These are phyloP conservation scores for Macrocybe gigantea DNA, from an alignment of 768 basidiomycete species.

Conservation along the genomic window DNA sequence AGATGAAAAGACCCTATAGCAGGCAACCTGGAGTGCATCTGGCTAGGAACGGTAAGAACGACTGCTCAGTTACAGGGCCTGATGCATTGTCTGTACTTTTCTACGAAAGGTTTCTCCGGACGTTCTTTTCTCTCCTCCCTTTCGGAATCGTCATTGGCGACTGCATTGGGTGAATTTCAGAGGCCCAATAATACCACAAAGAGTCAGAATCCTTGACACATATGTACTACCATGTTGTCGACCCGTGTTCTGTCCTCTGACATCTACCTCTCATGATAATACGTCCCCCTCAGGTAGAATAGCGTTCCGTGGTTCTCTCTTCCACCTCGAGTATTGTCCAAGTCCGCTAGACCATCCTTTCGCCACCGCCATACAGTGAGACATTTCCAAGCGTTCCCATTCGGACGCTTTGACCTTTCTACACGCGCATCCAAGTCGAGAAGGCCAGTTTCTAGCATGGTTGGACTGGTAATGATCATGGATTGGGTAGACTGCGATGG, in stretches of 20 bases:
- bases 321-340: constrained; percentile 28
- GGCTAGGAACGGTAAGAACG: too few relatives aligned
- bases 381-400: constrained; percentile 53
- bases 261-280: constrained; percentile 25
- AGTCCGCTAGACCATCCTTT: constrained; percentile 17
- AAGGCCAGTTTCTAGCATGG: constrained; percentile 45
- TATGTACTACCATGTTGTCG: neutral
- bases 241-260: neutral
- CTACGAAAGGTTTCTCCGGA: too few relatives aligned
- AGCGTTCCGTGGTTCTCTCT: constrained; percentile 42
- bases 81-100: too few relatives aligned
- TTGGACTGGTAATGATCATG: constrained; percentile 35
- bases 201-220: neutral
- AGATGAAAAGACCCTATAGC: too few relatives aligned
- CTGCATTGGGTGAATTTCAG: neutral
- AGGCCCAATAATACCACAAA: constrained; percentile 4
- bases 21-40: too few relatives aligned
- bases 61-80: too few relatives aligned
- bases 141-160: neutral
- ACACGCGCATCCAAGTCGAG: constrained; percentile 48
- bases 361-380: constrained; percentile 52
- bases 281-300: constrained; percentile 41
- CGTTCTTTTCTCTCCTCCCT: too few relatives aligned
- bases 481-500: constrained; percentile 22
- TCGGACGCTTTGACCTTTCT: constrained; percentile 31